Base-by-base conservation (phyloP, 257 asterid genomes). In the Plectranthus barbatus region DNA sequence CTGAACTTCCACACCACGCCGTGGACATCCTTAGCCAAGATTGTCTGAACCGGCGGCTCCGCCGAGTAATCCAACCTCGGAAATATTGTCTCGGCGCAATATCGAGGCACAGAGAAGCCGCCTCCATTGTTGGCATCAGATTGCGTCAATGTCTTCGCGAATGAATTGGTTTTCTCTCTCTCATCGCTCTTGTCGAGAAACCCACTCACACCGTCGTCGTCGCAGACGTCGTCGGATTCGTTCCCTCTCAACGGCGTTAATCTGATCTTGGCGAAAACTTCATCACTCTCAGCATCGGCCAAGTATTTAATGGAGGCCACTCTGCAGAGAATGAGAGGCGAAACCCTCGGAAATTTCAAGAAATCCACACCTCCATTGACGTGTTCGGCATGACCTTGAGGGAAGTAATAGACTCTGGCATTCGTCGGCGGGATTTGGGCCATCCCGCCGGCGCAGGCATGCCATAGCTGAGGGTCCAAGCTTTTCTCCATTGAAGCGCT, bases 401-500 rank as follows among this genome's bases (percentile, higher is more conserved):
- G 90, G 49, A 89, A 89, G 59, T 89, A 89, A 29, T 78, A 83
- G 9, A 84, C 90, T 56, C 70, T 79, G 1, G 89, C 76, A 62
- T 82, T 81, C 20, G 74, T 53, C 3, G 80, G 75, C 6, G 94
- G 84, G 59, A 86, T 66, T 72, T 83, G 93, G 31, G 85, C 94
- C 94, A 89, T 82, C 7, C 96, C 95, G 24, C 93, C 95, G 2
- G 96, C 96, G 59, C 95, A 89, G 37, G 96, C 96, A 73, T 86
- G 95, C 96, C 96, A 86, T 68, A 89, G 60, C 75, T 86, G 86
- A 1, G 90, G 74, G 61, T 89, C 91, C 84, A 86, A 74, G 67
- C 76, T 39, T 56, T 79, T 86, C 14, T 82, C 84, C 72, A 82
- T 64, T 60, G 86, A 82, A 47, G 70, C 74, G 62, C 44, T 79